Percentiles rank a stretch among this genome's conserved stretches.
Evolutionary conservation across 441 rosid species (phyloP).

Genomic region (Populus hybrid): DNA sequence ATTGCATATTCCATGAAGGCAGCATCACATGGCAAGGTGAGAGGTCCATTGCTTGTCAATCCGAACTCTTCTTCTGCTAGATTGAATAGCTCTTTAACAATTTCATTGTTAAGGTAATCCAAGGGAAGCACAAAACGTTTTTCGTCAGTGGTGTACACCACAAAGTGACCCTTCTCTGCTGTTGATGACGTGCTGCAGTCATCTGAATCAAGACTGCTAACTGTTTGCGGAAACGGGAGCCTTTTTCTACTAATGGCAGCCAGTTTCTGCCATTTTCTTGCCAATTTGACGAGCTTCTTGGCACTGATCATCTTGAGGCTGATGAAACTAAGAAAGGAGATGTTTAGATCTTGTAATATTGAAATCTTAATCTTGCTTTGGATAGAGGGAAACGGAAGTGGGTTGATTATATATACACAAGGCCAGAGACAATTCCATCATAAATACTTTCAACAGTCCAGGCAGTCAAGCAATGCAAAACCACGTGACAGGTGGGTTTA

Average conservation of each 20-base stretch:
- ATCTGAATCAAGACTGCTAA: not conserved
- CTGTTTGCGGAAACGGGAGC: not conserved
- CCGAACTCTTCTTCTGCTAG: constrained; percentile 44
- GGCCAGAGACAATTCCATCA: not conserved
- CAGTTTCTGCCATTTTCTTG: not conserved
- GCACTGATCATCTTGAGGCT: constrained; percentile 1
- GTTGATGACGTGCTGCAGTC: not conserved
- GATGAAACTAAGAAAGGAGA: not conserved
- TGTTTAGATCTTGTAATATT: not conserved
- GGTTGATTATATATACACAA: not conserved
- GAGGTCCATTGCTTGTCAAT: constrained; percentile 25
- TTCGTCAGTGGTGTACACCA: constrained; percentile 15
- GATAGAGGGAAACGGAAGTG: not conserved
- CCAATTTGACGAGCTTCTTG: constrained; percentile 14
- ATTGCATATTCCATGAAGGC: constrained; percentile 24
- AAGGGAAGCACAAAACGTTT: constrained; percentile 19
- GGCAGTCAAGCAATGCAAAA: not conserved
- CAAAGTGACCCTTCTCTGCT: constrained; percentile 33
- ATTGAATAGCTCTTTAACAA: constrained; percentile 34
- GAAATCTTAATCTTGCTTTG: not conserved
- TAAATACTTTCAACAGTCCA: not conserved
- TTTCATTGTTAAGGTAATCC: constrained; percentile 15
- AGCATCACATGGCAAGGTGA: constrained; percentile 36
- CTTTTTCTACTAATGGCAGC: not conserved
- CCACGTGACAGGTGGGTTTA: not conserved